Percentiles rank a stretch among this genome's conserved stretches.
Evolutionary conservation across 768 basidiomycete species (phyloP).

Genomic region (Lactarius sanguifluus): DNA sequence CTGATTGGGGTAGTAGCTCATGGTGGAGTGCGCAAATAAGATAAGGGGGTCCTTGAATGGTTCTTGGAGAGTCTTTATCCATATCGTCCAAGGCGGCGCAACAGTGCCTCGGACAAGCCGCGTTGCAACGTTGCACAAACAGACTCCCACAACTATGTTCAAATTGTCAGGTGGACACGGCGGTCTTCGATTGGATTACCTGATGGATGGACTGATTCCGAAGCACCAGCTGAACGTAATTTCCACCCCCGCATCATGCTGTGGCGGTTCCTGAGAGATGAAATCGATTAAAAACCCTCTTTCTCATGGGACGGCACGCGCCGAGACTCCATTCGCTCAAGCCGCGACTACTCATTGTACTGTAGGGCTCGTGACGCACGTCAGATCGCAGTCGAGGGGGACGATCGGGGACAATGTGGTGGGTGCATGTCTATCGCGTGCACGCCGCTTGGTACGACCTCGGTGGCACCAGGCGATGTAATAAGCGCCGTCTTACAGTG

Average conservation of each 20-base stretch:
- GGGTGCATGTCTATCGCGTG: not conserved
- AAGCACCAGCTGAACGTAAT: not conserved
- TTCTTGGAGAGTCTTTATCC: slow-evolving; percentile 2
- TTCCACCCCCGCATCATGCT: not conserved
- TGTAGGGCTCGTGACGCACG: no score
- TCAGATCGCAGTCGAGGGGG: not conserved
- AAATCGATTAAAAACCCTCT: not conserved
- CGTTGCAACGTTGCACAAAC: not conserved
- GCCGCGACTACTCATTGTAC: not conserved
- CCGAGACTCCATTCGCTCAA: not conserved
- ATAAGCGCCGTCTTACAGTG: not conserved
- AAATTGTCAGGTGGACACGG: slow-evolving; percentile 6
- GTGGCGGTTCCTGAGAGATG: not conserved
- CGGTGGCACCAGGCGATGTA: no score
- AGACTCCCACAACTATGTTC: slow-evolving; percentile 12
- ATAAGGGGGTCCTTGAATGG: not conserved
- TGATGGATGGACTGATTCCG: slow-evolving; percentile 16
- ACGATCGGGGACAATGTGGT: not conserved
- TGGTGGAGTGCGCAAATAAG: not conserved
- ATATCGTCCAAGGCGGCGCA: slow-evolving; percentile 3
- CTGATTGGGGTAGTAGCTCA: not conserved
- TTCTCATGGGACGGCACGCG: not conserved
- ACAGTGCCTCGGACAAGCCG: not conserved
- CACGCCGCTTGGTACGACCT: not conserved
- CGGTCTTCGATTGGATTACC: not conserved